Evolutionary conservation across 306 rosid genomes (phyloP), one percentile per base, ranked within the genome.

Genomic region (Arachis hypogaea): DNA sequence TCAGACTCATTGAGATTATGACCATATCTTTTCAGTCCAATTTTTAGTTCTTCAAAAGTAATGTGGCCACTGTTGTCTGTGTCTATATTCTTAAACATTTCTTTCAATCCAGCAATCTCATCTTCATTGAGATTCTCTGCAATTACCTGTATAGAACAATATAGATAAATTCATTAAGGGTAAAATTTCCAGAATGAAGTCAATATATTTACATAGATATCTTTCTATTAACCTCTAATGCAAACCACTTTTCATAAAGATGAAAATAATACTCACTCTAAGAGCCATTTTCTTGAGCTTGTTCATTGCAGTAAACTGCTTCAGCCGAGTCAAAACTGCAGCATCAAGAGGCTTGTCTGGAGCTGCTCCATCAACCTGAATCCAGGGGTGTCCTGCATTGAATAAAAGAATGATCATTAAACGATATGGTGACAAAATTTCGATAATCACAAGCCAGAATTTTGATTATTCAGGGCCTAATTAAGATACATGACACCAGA

Each of bases 241-340:
- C 30, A 11, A 33, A 33, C 38, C 38, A 33, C 38, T 33, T 2
- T 33, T 4, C 38, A 33, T 33, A 33, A 33, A 33, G 38, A 33
- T 2, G 38, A 33, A 33, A 33, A 33, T 4, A 33, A 33, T 33
- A 89, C 91, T 66, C 83, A 93, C 98, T 83, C 94, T 89, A 7
- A 91, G 94, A 79, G 92, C 98, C 93, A 93, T 89, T 85, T 86
- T 93, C 84, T 93, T 93, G 59, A 93, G 87, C 73, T 87, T 93
- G 92, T 87, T 83, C 97, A 88, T 90, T 7, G 95, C 95, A 76
- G 92, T 81, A 76, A 93, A 90, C 82, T 89, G 96, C 74, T 90
- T 90, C 79, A 93, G 72, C 60, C 96, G 97, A 85, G 84, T 90
- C 73, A 93, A 82, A 74, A 93, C 97, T 38, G 98, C 96, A 1